Evolutionary conservation across 768 basidiomycete species (phyloP), one percentile per base, ranked within the genome.

Genomic region (Tulasnella sp.): DNA sequence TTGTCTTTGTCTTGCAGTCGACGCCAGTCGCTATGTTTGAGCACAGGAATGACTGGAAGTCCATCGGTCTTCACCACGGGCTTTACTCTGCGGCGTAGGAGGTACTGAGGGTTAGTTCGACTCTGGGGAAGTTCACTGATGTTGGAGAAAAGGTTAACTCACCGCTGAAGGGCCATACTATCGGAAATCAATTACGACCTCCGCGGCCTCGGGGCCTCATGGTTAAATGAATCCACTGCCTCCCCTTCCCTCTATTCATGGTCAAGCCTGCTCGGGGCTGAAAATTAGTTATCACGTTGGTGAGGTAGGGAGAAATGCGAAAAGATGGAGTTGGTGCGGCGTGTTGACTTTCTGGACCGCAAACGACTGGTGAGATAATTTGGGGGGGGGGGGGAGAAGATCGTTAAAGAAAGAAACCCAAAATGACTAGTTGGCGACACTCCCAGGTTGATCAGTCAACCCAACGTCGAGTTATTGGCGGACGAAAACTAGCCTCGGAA

Each of bases 1-100:
- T 89, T 91, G 83, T 81, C 93, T 89, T 84, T 91, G 92, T 60
- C 93, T 89, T 20, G 94, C 94, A 12, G 91, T 86, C 91, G 93
- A 64, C 95, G 88, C 97, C 97, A 98, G 85, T 99, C 97, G 41
- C 91, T 90, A 84, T 98, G 97, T 83, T 95, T 88, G 72, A 95
- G 88, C 0, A 96, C 88, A 20, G 97, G 92, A 64, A 99, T 98
- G 48, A 98, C 91, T 11, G 98, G 89, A 0, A 94, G 94, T 5
- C 88, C 90, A 58, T 90, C 84, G 16, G 89, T 86, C 75, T 85
- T 87, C 81, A 88, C 88, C 31, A 20, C 58, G 14, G 28, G 46
- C 74, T 48, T 40, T 40, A 76, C 80, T 79, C 75, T 72, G 73
- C 80, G 82, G 81, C 78, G 82, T 80, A 80, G 84, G 81, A 78